Base-by-base conservation (phyloP, 208 protist species). In the Porcisia hertigi region DNA sequence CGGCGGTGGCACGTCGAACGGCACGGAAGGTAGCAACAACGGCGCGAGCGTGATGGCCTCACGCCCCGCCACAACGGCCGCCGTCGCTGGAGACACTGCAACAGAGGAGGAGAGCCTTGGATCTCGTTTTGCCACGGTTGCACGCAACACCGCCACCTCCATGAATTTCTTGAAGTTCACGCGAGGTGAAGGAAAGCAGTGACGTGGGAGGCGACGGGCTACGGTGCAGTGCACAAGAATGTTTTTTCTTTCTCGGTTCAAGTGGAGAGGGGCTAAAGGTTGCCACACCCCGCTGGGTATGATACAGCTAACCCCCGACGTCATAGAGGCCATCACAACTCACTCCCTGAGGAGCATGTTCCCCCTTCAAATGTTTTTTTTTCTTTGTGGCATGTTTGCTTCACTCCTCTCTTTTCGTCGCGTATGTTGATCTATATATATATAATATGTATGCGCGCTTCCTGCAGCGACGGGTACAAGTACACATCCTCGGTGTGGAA, bases 131-230 rank as follows among this genome's bases (percentile, higher is more conserved):
- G 84, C 91, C 11, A 89, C 85, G 39, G 87, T 77, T 14, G 88
- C 88, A 25, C 84, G 85, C 30, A 85, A 49, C 47, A 92, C 87
- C n/a, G 89, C 87, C 0, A 91, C 87, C 25, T 86, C 84, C 6
- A 94, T 94, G 41, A 91, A 84, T 65, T 90, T 95, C 59, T 60
- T 95, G 55, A 86, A 93, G 69, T 91, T 93, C 49, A 95, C 93
- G 76, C 91, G 89, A 30, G 79, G 79, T 20, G 81, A 83, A 1
- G 71, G 65, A 20, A 80, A 77, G 72, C 60, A 45, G 3, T 64
- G 75, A 82, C 53, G 53, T 30, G 41, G 18, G 71, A 62, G 49
- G 8, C 7, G 34, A 6, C 20, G 49, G 0, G 63, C 14, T 20
- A 12, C 5, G 53, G 11, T 11, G 53, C 18, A 43, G 65, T 23